Base-by-base conservation (phyloP, 352 stramenopile species). In the Pythium aquatile region DNA sequence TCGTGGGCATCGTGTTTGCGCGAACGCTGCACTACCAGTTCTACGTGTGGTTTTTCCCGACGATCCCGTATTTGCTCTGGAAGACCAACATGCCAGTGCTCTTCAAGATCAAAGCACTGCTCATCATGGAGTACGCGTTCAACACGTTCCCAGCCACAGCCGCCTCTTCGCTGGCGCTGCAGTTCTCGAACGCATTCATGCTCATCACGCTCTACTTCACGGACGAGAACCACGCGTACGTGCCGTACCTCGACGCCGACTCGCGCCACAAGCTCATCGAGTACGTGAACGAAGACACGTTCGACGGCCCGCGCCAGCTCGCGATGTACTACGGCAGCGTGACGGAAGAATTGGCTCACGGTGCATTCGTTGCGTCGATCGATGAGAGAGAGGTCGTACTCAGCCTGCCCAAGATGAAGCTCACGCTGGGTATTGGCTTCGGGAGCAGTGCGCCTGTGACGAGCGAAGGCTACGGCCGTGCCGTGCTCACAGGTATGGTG, bases 1-100 rank as follows among this genome's bases (percentile, higher is more conserved):
- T 98, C 74, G 83, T 99, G 51, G 98, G 98, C 53, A 96, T 99
- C 55, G 90, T 85, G 52, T 99, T 99, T 76, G 87, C 94, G 35
- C 82, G 98, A 39, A 99, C 95, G 44, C 70, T 99, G 65, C 97
- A 99, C 79, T 99, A 99, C 81, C 98, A 99, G 79, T 98, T 99
- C 68, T 98, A 97, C 73, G 77, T 80, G 29, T 98, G 94, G 94
- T 99, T 98, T 77, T 98, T 97, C 73, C 86, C 97, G 61, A 96
- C 96, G 28, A 65, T 99, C 35, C 95, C 97, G 16, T 97, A 98
- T 61, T 61, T 99, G 66, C 70, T 98, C 7, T 99, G 88, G 88
- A 88, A 93, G 66, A 93, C 87, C 13, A 83, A 92, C 58, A 68
- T 97, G 35, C 87, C 90, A 24, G 55, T 93, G 40, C 65, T 93